Evolutionary conservation across 768 basidiomycete species (phyloP), one percentile per base, ranked within the genome.

Genomic region (Suillus discolor): DNA sequence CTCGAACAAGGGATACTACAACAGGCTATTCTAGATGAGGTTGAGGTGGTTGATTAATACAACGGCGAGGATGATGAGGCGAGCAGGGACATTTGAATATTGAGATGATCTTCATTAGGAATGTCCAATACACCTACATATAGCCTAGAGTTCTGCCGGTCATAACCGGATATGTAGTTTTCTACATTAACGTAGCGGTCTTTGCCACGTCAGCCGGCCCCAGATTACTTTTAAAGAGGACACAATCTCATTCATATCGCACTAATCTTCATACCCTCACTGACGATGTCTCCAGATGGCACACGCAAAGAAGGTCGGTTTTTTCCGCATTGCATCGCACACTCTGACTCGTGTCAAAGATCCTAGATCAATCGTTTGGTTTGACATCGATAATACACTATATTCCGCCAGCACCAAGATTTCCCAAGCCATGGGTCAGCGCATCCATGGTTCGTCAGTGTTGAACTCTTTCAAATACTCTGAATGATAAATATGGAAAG

Each of bases 311-410:
- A 78, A 75, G 77, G 75, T 77, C 28, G 28, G 63, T 31, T 62
- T 41, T 11, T 41, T 55, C 5, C 2, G 6, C 39, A 38, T 41
- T 67, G 7, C 57, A 20, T 41, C 18, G 3, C 23, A 25, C 59
- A 64, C 67, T 68, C 53, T 71, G 44, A 34, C 4, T 6, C 39
- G 16, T 15, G 13, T 31, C 44, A 65, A 67, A 75, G 90, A 92
- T 80, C 82, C 85, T 45, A 85, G 88, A 16, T 77, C 76, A 67
- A 77, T 93, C 59, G 82, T 93, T 61, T 94, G 89, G 85, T 87
- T 95, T 66, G 93, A 94, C 72, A 92, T 95, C 65, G 94, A 95
- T 77, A 94, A 96, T 71, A 94, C 93, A 3, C 82, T 96, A 18
- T 96, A 95, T 75, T 91, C 92, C 9, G 86, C 91, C 0, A 89